These are phyloP conservation scores for Adiantum capillusveneris DNA, from an alignment of 75 land plant species.

Conservation along the genomic window DNA sequence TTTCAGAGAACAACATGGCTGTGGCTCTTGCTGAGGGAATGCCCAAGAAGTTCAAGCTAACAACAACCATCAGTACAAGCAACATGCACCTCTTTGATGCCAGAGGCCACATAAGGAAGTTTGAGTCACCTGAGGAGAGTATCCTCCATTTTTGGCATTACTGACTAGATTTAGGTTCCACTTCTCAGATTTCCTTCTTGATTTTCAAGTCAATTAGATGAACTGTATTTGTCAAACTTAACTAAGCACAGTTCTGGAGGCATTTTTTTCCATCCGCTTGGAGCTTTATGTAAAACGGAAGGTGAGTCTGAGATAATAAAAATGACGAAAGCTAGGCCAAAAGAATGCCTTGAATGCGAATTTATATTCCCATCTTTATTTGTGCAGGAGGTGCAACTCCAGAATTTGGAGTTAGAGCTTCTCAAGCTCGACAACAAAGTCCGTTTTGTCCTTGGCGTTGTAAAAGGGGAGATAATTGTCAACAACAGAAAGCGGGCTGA, in stretches of 20 bases:
- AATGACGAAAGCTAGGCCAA: no score
- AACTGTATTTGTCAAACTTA: no score
- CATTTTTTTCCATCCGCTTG: conserved; percentile 62
- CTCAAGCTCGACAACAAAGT: conserved; percentile 83
- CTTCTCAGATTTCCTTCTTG: not conserved
- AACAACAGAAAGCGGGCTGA: conserved; percentile 86
- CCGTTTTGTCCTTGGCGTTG: conserved; percentile 83
- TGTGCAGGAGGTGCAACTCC: conserved; percentile 59
- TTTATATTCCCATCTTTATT: not conserved
- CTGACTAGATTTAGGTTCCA: not conserved
- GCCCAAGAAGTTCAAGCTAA: conserved; percentile 82
- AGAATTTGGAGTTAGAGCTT: conserved; percentile 57
- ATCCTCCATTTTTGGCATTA: conserved; percentile 10
- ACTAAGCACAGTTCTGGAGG: conserved; percentile 65
- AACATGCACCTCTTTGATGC: conserved; percentile 97
- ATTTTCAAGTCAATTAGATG: no score
- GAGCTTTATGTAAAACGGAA: conserved; percentile 85
- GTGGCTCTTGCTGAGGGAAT: conserved; percentile 70
- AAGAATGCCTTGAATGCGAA: no score
- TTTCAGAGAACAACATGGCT: conserved; percentile 70
- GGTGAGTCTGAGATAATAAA: conserved; percentile 41
- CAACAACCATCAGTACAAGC: conserved; percentile 84
- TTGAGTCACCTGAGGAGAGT: conserved; percentile 94
- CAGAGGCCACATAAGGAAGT: conserved; percentile 72
- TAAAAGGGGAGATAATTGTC: conserved; percentile 76